Evolutionary conservation across 192 early-diverging fungal species (phyloP), one percentile per base, ranked within the genome.

Genomic region (Ambispora gerdemannii): DNA sequence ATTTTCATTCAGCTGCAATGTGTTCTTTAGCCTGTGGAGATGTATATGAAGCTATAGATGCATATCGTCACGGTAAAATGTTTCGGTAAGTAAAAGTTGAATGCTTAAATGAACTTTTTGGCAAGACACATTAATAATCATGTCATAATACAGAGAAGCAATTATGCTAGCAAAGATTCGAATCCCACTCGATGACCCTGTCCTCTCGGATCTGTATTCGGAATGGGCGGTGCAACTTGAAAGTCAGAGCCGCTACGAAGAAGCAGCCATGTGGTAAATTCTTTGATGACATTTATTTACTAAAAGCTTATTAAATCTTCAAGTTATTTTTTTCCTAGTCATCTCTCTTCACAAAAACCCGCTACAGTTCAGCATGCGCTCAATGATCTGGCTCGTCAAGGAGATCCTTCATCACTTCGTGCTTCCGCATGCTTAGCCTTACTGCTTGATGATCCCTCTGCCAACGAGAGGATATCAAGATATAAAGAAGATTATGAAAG

Each of bases 41-140:
- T 33, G 74, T 82, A 3, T 75, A 71, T 73, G 77, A 82, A 31
- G 83, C 83, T 1, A 63, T 84, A 28, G 74, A 78, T 38, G 72
- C 74, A 1, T 84, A 82, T 47, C 51, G 74, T n/a, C 73, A 75
- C 33, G 64, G 34, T 19, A 62, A 60, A 13, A 63, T 80, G 50
- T 82, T 71, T 58, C 70, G 83, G 43, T 81, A 78, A 50, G 67
- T 73, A 13, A 31, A 25, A 20, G 13, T 63, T 22, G 7, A 2
- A 13, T 24, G 15, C 20, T 22, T 10, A 47, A 60, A 7, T 10
- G 0, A 28, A 20, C 13, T 20, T 19, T 32, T 66, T 47, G n/a
- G n/a, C n/a, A n/a, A n/a, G n/a, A n/a, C 22, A 19, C 22, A 55
- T 4, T 20, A 65, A 11, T 3, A 22, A 55, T 3, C 0, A 2